phyloP scores from a whole-genome alignment of 2,329 filamentous ascomycete genomes.

The Exophiala sp. region DNA sequence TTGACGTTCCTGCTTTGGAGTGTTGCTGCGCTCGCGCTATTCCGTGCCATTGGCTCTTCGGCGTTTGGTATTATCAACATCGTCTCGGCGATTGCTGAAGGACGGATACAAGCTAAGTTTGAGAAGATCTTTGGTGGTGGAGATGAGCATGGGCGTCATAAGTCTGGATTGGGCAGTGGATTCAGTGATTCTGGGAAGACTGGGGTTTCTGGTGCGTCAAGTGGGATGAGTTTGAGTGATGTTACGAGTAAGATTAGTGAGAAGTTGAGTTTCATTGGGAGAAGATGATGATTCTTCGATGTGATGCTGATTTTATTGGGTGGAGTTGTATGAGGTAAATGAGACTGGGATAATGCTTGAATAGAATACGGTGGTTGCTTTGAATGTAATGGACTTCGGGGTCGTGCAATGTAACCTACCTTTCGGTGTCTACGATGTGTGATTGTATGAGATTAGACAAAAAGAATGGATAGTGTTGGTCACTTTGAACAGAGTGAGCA shows the following conservation, averaged over 20 bases:
- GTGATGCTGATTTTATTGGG: neutral
- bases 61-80: conserved; percentile 81
- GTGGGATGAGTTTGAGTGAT: conserved; percentile 23
- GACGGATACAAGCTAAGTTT: conserved; percentile 60
- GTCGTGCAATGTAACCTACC: too few relatives aligned
- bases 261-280: conserved; percentile 22
- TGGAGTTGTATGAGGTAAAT: neutral
- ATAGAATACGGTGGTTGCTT: too few relatives aligned
- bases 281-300: conserved; percentile 10
- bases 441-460: too few relatives aligned
- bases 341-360: too few relatives aligned
- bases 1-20: conserved; percentile 90
- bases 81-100: conserved; percentile 82
- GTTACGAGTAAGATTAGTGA: conserved; percentile 25
- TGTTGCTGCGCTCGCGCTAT: conserved; percentile 80
- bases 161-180: conserved; percentile 18
- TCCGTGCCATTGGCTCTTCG: conserved; percentile 77
- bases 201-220: conserved; percentile 14
- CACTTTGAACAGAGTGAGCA: too few relatives aligned
- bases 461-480: too few relatives aligned
- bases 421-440: too few relatives aligned
- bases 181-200: conserved; percentile 25
- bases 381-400: too few relatives aligned
- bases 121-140: conserved; percentile 27
- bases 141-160: conserved; percentile 23